Evolutionary conservation across 1,139 yeast species (phyloP), one percentile per base, ranked within the genome.

Genomic region (Sugiyamaella sp.): DNA sequence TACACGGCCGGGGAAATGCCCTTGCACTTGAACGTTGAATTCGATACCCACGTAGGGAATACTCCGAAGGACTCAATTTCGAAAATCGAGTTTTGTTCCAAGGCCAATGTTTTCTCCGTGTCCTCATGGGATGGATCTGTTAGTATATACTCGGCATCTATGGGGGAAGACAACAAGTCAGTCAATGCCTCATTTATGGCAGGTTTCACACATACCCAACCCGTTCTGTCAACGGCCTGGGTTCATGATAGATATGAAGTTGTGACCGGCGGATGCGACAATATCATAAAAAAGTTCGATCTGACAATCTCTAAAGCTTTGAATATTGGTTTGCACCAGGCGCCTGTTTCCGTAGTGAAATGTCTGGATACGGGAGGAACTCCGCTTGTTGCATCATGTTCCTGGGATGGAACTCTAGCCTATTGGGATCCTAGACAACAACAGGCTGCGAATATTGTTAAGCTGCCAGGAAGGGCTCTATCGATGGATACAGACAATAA

Each of bases 41-140:
- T 85, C 67, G 97, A 90, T 68, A 81, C 87, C 56, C 78, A 82
- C 14, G 76, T 91, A 49, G 80, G 82, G 59, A 86, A 88, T 64
- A 89, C 95, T 1, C 97, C 98, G 10, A 95, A 89, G 59, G 99
- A 93, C 67, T 85, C 96, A 2, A 79, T 93, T 25, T 80, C 91
- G 12, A 95, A 89, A 63, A 71, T 93, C 54, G 77, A 90, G 19
- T 93, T 93, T 71, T 88, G 97, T n/a, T 89, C 98, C n/a, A 88
- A 80, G 60, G 95, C 87, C 22, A 97, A 95, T 63, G 70, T 86
- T 55, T 73, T 81, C 53, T 83, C 95, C 2, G 95, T 84, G 1
- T 81, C 95, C 8, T 86, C 96, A 38, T 93, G 99, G 98, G 99
- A 93, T 71, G 88, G 86, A 65, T 90, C 89, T 68, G 97, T 89